Evolutionary conservation across 306 rosid species (phyloP).

Genomic region (Vachellia pachyceras): DNA sequence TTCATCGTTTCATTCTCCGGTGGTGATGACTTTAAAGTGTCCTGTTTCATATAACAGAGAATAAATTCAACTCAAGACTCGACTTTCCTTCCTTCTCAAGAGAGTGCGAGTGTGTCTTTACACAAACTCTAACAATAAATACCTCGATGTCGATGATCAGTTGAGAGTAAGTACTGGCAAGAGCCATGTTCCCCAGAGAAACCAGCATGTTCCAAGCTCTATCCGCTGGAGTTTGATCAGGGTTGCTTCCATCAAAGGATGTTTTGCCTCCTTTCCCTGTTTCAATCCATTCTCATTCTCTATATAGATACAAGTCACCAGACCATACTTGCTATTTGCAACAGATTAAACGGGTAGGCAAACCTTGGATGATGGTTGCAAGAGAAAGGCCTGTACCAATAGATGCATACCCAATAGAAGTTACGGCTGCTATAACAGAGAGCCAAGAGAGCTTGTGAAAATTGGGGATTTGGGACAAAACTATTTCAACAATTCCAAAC

Average conservation of each 20-base stretch:
- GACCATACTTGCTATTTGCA: neutral
- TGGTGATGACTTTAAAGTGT: constrained; percentile 60
- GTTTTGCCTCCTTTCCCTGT: constrained; percentile 51
- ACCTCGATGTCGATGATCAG: constrained; percentile 58
- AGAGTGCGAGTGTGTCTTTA: neutral
- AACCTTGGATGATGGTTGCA: constrained; percentile 48
- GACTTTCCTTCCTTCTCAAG: neutral
- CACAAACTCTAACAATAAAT: constrained; percentile 4
- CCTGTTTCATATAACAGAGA: constrained; percentile 37
- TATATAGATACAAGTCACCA: neutral
- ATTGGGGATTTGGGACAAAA: constrained; percentile 62
- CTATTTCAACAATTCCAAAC: constrained; percentile 53
- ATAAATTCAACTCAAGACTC: neutral
- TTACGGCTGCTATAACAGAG: constrained; percentile 55
- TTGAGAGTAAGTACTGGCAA: constrained; percentile 52
- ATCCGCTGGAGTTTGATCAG: constrained; percentile 17
- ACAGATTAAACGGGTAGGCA: neutral
- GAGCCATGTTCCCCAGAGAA: constrained; percentile 66
- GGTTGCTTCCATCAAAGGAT: constrained; percentile 25
- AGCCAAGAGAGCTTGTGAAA: constrained; percentile 60
- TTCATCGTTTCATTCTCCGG: constrained; percentile 76
- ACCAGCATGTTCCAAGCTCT: constrained; percentile 51
- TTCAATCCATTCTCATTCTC: neutral
- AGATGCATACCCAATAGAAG: constrained; percentile 61
- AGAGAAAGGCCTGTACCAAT: constrained; percentile 62